phyloP scores from a whole-genome alignment of 2,329 filamentous ascomycete species.

The Aureobasidium sp. region DNA sequence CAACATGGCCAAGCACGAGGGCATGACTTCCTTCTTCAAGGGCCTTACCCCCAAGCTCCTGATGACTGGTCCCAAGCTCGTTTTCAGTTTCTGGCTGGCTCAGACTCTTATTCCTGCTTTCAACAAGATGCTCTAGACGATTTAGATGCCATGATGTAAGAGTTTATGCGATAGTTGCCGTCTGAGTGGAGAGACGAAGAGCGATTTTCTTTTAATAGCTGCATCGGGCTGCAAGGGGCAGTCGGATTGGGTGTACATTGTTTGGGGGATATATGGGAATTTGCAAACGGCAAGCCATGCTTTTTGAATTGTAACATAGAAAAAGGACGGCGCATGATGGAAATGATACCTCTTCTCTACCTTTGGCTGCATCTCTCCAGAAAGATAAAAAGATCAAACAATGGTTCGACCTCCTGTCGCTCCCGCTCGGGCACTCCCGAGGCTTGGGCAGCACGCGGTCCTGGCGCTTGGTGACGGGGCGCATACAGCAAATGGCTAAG shows the following conservation, averaged over 20 bases:
- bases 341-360: conserved; percentile 16
- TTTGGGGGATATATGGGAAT: conserved; percentile 1
- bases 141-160: neutral
- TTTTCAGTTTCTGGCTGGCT: conserved; percentile 99
- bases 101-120: conserved; percentile 97
- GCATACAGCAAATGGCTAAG: neutral
- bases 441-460: neutral
- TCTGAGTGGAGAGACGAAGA: neutral
- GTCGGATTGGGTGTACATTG: neutral
- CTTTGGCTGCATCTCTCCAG: neutral
- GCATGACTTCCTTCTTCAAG: conserved; percentile 87
- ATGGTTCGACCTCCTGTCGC: neutral
- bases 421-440: neutral
- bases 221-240: neutral
- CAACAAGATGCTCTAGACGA: conserved; percentile 52
- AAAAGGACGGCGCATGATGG: conserved; percentile 9
- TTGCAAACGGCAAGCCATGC: conserved; percentile 1
- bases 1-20: conserved; percentile 91
- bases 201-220: conserved; percentile 1
- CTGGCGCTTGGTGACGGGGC: neutral
- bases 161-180: neutral
- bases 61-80: conserved; percentile 98
- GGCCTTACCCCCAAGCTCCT: conserved; percentile 92
- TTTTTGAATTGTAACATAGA: conserved; percentile 10
- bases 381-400: neutral